Evolutionary conservation across 2,329 filamentous ascomycete species (phyloP), one percentile per base, ranked within the genome.

Genomic region (Lachnum nothofagi): DNA sequence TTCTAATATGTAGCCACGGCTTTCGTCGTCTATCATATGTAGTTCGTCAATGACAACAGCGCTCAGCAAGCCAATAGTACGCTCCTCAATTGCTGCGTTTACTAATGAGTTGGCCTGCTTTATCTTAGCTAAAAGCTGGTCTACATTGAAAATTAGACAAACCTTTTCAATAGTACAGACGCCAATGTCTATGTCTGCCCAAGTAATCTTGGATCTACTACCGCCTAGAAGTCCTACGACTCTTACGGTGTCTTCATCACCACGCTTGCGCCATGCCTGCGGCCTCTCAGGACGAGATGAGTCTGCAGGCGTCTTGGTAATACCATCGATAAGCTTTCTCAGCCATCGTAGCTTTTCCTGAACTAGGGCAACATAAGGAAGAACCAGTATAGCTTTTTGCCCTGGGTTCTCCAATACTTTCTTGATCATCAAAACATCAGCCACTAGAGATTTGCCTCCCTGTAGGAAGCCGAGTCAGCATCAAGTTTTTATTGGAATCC

Each of bases 141-240:
- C 14, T 44, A 31, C 25, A 10, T 10, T 6, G 31, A 19, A 7
- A 19, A 16, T 7, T 5, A 19, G 10, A 12, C 59, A 58, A 39
- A 76, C 79, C 78, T 90, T 91, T 69, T 91, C 86, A 52, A 90
- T 83, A 1, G 86, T 90, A 68, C 86, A 90, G 34, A 90, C 78
- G 1, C 82, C 86, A 60, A 91, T 81, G 62, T 91, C 86, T 58
- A 87, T 85, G 60, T 90, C 85, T 22, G 76, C 72, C 85, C 86
- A 90, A 1, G 76, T 80, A 9, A 78, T 71, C 53, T 78, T 77
- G 23, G 82, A 73, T 40, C 82, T 86, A 59, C 80, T 85, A 4
- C 86, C 86, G 4, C 86, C 86, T 65, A 88, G 88, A 63, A 87
- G 88, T 0, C 85, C 85, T 17, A 83, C 78, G 1, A 90, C 80